A percentile compares a stretch with the other conserved stretches of the same genome.
Evolutionary conservation across 192 early-diverging fungal genomes (phyloP).

Genomic region (Umbelopsis sp.): DNA sequence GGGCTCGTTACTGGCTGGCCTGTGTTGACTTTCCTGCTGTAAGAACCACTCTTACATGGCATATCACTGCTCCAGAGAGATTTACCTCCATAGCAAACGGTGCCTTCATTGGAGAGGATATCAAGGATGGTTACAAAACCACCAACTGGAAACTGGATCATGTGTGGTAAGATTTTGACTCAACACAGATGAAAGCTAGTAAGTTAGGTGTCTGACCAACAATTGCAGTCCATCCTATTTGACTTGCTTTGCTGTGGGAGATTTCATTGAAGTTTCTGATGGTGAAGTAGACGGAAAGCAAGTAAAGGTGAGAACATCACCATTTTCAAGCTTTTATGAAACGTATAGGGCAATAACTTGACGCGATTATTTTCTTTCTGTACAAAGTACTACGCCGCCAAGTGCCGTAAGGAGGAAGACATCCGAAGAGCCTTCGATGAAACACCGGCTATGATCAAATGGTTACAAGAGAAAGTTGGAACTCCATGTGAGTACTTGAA

Average conservation of each 20-base stretch:
- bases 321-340: neutral
- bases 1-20: constrained; percentile 57
- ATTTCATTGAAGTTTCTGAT: constrained; percentile 47
- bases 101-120: constrained; percentile 24
- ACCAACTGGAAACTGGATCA: constrained; percentile 46
- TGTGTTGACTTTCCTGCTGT: constrained; percentile 53
- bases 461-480: constrained; percentile 53
- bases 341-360: neutral
- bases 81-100: constrained; percentile 54
- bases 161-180: constrained; percentile 21
- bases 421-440: constrained; percentile 44
- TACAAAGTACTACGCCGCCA: constrained; percentile 45
- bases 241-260: constrained; percentile 55
- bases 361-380: neutral
- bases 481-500: constrained; percentile 21
- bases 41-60: constrained; percentile 46
- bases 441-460: constrained; percentile 51
- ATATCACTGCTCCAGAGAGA: constrained; percentile 44
- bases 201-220: neutral
- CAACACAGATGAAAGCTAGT: neutral
- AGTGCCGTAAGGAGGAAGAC: constrained; percentile 41
- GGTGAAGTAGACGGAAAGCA: constrained; percentile 47
- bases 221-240: constrained; percentile 49
- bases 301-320: constrained; percentile 32
- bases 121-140: constrained; percentile 34